Base-by-base conservation (phyloP, 2,329 filamentous ascomycete species). In the Fusarium dlaminii region DNA sequence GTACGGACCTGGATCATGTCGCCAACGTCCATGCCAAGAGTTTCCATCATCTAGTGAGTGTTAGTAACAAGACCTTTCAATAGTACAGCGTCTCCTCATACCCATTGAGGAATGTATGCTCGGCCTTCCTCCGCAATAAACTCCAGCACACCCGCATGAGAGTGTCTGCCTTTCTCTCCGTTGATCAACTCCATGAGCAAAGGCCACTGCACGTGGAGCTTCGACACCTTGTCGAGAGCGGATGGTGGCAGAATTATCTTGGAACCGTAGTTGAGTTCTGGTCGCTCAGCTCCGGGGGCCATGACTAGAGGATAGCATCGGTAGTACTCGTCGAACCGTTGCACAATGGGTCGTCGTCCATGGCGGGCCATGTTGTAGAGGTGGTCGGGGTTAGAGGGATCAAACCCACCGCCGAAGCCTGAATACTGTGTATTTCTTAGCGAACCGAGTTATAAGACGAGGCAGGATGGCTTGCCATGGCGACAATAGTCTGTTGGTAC, bases 211-310 rank as follows among this genome's bases (percentile, higher is more conserved):
- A 99, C 97, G 83, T 98, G 96, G 22, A 99, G 87, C 80, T 95
- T 90, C 22, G 96, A 98, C 77, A 99, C 93, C 84, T 98, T 99
- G 86, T 99, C 96, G 63, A 99, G 90, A 11, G 96, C 96, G 40
- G 95, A 98, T 0, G 96, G 93, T n/a, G 96, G 96, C 73, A 99
- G 91, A 81, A 99, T 94, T 78, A 99, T 96, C 87, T 99, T 99
- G 83, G 96, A 97, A 76, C 96, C 96, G 81, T 96, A 95, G 86
- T 98, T 98, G 71, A 97, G 91, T 76, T 95, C 92, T 59, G 94
- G 93, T 75, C 96, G 90, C 79, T 98, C 95, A 42, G 94, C 90
- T 6, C 96, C 95, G 18, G 95, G 94, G 72, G 97, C 91, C 95
- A 99, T 98, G 78, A 92, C 91, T 79, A 98, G 90, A 48, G 96